Base-by-base conservation (phyloP, 2,329 filamentous ascomycete species). In the Penicillium hesseltinei region DNA sequence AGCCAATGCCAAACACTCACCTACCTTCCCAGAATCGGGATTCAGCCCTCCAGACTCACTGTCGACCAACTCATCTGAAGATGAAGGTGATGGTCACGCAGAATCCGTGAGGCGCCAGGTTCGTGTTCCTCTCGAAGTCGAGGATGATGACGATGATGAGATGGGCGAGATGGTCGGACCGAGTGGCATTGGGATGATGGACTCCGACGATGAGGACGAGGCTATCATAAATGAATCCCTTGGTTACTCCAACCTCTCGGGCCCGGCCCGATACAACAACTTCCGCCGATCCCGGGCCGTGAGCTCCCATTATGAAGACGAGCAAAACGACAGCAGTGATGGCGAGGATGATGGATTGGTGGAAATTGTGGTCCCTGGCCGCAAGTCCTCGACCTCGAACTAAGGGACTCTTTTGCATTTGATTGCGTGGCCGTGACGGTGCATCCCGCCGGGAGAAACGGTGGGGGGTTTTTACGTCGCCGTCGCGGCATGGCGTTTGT, bases 241-340 rank as follows among this genome's bases (percentile, higher is more conserved):
- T 74, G 87, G 86, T 15, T 87, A 89, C 57, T 88, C 88, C 64
- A 85, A 84, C 62, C 84, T 88, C 76, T 82, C 85, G 11, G 85
- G 66, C 2, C 61, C 69, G 10, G 67, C 58, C 13, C 66, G 72
- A 50, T 75, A 75, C 54, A 67, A 68, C 42, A 87, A 69, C 76
- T 81, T 50, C 76, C 74, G 62, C 44, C 66, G 64, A 58, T 66
- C 70, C 46, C 69, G 66, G 47, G 59, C 65, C 40, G 62, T 67
- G 11, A 66, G 64, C 33, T 73, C 73, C 23, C 68, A 73, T 23
- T 73, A 71, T 33, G 72, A 71, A 9, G 69, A 73, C 19, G 72
- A 75, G 17, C 78, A 80, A n/a, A 73, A 76, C 36, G 75, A 79
- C 60, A 74, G 73, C 58, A 77, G 75, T 48, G 75, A 76, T 53